These are phyloP conservation scores for Apophysomyces elegans DNA, from an alignment of 371 early-diverging fungal genomes.

Conservation along the genomic window DNA sequence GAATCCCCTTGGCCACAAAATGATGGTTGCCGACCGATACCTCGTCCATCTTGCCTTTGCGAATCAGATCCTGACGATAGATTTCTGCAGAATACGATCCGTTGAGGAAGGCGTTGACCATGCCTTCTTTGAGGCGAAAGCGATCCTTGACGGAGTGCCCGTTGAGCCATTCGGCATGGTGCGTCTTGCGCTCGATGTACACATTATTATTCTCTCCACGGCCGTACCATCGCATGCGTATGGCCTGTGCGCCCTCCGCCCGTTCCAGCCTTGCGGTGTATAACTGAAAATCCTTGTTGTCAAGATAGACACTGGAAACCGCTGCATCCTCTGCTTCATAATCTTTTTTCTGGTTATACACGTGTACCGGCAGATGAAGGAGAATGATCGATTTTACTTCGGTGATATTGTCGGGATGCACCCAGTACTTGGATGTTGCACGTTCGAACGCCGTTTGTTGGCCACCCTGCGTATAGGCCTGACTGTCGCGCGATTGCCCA, in stretches of 20 bases:
- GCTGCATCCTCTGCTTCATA: slow-evolving; percentile 55
- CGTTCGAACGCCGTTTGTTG: slow-evolving; percentile 49
- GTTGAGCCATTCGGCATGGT: slow-evolving; percentile 93
- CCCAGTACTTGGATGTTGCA: slow-evolving; percentile 75
- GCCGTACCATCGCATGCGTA: slow-evolving; percentile 93
- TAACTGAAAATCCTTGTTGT: slow-evolving; percentile 86
- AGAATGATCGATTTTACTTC: slow-evolving; percentile 92
- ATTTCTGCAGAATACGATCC: slow-evolving; percentile 83
- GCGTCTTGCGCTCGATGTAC: slow-evolving; percentile 54
- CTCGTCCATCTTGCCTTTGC: slow-evolving; percentile 71
- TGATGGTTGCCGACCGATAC: slow-evolving; percentile 65
- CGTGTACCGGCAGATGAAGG: slow-evolving; percentile 92
- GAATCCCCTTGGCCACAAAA: slow-evolving; percentile 83
- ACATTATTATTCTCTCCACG: slow-evolving; percentile 52
- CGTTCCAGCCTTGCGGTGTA: slow-evolving; percentile 88
- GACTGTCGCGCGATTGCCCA: slow-evolving; percentile 32
- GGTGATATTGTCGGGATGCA: slow-evolving; percentile 94
- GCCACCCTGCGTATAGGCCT: slow-evolving; percentile 23
- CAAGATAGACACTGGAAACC: slow-evolving; percentile 96
- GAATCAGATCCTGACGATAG: slow-evolving; percentile 74
- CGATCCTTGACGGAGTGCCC: slow-evolving; percentile 96
- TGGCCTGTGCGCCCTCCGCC: slow-evolving; percentile 85
- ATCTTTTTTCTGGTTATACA: slow-evolving; percentile 65
- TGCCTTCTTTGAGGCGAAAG: slow-evolving; percentile 91
- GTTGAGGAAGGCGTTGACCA: slow-evolving; percentile 82